A percentile compares a stretch with the other conserved stretches of the same genome.
phyloP scores from a whole-genome alignment of 176 grass and related monocot genomes.

The Aegilops umbellulata region DNA sequence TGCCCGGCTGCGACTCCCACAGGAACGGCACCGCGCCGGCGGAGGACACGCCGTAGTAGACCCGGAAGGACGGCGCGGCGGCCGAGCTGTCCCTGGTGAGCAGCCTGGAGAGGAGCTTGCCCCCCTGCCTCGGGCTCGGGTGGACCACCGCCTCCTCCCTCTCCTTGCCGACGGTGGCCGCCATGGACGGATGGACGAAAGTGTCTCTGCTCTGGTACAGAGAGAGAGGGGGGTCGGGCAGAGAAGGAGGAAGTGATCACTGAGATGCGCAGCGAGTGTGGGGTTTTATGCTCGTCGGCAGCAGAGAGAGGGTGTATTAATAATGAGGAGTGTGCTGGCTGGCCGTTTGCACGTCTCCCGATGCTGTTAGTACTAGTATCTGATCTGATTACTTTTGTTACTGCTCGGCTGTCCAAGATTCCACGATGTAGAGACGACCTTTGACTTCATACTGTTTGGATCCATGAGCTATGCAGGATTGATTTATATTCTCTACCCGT shows the following conservation, averaged over 20 bases:
- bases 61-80: conserved; percentile 66
- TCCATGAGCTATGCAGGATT: neutral
- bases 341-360: neutral
- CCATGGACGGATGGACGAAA: neutral
- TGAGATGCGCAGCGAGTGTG: neutral
- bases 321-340: neutral
- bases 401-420: neutral
- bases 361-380: neutral
- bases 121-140: conserved; percentile 42
- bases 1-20: conserved; percentile 93
- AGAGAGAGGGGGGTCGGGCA: too few species aligned
- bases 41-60: conserved; percentile 77
- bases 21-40: conserved; percentile 72
- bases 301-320: neutral
- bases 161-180: neutral
- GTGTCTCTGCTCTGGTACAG: neutral
- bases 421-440: neutral
- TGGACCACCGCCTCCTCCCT: conserved; percentile 29
- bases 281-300: conserved; percentile 20
- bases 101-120: conserved; percentile 59
- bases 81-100: conserved; percentile 49
- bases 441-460: neutral
- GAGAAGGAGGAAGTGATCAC: neutral
- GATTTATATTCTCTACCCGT: neutral
- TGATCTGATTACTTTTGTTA: neutral